phyloP scores from a whole-genome alignment of 805 yeast genomes.

The Nakazawaea populi region DNA sequence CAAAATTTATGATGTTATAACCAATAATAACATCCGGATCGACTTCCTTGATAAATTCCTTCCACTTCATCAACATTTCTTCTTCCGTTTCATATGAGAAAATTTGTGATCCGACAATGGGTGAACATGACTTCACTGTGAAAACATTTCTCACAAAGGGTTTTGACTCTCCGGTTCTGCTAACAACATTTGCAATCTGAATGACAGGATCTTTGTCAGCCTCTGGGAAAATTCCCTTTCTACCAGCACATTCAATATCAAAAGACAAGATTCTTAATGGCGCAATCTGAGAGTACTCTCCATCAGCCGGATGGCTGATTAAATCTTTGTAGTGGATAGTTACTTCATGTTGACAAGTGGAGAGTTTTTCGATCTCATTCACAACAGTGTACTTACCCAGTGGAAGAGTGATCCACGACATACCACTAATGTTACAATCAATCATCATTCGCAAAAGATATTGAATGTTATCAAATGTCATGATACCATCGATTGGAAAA shows the following conservation, averaged over 20 bases:
- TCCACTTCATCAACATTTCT: constrained; percentile 84
- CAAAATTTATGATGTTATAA: constrained; percentile 91
- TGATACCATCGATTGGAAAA: constrained; percentile 53
- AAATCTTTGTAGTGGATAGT: constrained; percentile 61
- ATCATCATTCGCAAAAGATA: constrained; percentile 84
- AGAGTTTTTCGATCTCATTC: constrained; percentile 32
- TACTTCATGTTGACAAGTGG: constrained; percentile 86
- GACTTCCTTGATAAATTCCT: constrained; percentile 70
- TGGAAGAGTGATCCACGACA: constrained; percentile 96
- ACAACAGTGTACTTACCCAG: constrained; percentile 56
- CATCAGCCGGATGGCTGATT: constrained; percentile 81
- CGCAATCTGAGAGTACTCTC: constrained; percentile 89
- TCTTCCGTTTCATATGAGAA: constrained; percentile 68
- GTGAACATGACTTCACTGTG: constrained; percentile 85
- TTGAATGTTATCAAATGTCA: constrained; percentile 87
- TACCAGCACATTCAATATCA: constrained; percentile 98
- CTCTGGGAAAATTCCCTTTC: constrained; percentile 95
- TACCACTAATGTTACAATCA: constrained; percentile 88
- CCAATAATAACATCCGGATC: constrained; percentile 98
- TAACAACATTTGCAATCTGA: constrained; percentile 94
- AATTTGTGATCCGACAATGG: constrained; percentile 91
- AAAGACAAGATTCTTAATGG: constrained; percentile 90
- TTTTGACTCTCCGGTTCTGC: constrained; percentile 70
- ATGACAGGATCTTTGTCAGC: constrained; percentile 90
- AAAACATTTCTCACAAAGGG: constrained; percentile 95